Evolutionary conservation across 2,329 filamentous ascomycete species (phyloP).

Genomic region (Aspergillus luchuensis): DNA sequence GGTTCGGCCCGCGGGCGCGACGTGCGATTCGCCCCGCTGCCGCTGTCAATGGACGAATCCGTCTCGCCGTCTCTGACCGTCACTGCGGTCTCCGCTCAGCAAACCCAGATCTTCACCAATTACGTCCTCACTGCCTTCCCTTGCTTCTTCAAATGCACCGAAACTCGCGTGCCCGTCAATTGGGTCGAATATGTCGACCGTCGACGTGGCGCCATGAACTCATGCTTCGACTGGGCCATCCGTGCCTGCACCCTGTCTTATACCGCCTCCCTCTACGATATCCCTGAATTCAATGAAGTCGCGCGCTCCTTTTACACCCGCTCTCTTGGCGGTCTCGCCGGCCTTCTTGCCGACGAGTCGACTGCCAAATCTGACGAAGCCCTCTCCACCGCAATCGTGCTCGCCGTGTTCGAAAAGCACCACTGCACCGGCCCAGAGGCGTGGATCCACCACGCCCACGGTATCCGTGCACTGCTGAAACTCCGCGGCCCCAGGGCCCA

Average conservation of each 20-base stretch:
- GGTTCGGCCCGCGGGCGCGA: background rate
- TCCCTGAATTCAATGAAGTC: conserved; percentile 28
- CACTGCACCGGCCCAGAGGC: conserved; percentile 38
- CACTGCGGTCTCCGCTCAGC: conserved; percentile 27
- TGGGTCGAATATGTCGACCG: conserved; percentile 32
- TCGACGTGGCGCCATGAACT: conserved; percentile 18
- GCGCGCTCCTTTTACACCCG: conserved; percentile 31
- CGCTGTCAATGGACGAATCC: conserved; percentile 25
- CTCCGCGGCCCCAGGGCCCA: conserved; percentile 37
- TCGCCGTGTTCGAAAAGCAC: conserved; percentile 42
- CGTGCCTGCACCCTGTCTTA: conserved; percentile 24
- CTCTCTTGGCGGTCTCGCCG: conserved; percentile 32
- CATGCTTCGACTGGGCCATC: conserved; percentile 28
- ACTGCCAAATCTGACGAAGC: conserved; percentile 36
- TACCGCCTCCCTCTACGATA: conserved; percentile 22
- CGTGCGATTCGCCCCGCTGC: conserved; percentile 6
- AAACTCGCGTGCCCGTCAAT: conserved; percentile 29
- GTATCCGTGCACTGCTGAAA: conserved; percentile 37
- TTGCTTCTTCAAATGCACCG: conserved; percentile 34
- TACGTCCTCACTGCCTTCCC: conserved; percentile 31
- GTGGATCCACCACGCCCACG: conserved; percentile 42
- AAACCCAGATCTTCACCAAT: conserved; percentile 32
- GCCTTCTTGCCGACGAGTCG: conserved; percentile 25
- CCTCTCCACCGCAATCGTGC: conserved; percentile 37
- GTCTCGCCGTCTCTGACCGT: conserved; percentile 32